Evolutionary conservation across 2,329 filamentous ascomycete genomes (phyloP).

Genomic region (Pseudopithomyces maydicus): DNA sequence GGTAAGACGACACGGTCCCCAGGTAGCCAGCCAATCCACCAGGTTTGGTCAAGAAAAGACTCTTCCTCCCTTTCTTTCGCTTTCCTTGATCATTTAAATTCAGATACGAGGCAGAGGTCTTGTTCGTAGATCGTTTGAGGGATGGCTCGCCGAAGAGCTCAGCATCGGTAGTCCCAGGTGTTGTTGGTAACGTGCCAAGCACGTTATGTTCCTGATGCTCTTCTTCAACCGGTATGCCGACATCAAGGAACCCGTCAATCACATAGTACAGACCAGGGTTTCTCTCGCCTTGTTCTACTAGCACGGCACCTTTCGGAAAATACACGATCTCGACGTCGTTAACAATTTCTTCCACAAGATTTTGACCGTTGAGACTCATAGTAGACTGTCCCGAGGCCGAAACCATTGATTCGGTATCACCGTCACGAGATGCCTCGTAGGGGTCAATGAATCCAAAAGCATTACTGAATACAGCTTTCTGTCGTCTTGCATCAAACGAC

Average conservation of each 20-base stretch:
- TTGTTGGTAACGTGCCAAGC: conserved; percentile 48
- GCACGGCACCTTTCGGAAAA: conserved; percentile 90
- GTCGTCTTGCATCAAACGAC: conserved; percentile 79
- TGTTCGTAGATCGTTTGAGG: conserved; percentile 28
- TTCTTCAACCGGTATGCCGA: conserved; percentile 79
- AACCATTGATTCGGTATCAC: conserved; percentile 83
- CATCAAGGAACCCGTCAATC: conserved; percentile 94
- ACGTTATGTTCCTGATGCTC: conserved; percentile 53
- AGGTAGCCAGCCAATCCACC: conserved; percentile 94
- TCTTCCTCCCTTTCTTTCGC: conserved; percentile 64
- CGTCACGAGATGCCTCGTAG: conserved; percentile 76
- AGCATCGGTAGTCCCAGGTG: conserved; percentile 40
- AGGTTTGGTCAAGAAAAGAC: conserved; percentile 89
- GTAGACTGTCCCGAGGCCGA: conserved; percentile 52
- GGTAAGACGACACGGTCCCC: conserved; percentile 89
- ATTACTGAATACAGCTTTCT: conserved; percentile 81
- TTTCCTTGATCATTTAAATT: conserved; percentile 35
- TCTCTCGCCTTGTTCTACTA: conserved; percentile 96
- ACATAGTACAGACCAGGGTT: conserved; percentile 97
- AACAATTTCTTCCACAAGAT: conserved; percentile 78
- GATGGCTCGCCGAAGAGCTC: conserved; percentile 39
- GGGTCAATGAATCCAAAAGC: conserved; percentile 91
- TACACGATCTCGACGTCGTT: conserved; percentile 97
- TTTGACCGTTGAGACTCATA: conserved; percentile 63
- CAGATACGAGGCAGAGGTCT: conserved; percentile 27